Base-by-base conservation (phyloP, 495 filamentous ascomycete genomes). In the Beverwykella pulmonaria region DNA sequence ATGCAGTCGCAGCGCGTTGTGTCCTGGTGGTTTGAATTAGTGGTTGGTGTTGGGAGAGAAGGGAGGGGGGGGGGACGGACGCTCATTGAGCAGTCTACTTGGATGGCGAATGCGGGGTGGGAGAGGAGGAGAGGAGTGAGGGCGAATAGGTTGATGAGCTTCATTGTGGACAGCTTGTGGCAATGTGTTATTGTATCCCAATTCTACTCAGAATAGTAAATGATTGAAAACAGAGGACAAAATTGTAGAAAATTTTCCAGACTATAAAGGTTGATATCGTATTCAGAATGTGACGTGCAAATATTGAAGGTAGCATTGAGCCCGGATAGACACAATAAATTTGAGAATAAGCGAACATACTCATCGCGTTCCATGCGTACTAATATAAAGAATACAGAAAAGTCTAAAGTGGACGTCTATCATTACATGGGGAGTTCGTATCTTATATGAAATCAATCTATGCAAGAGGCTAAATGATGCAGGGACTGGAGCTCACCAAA, bases 1-100 rank as follows among this genome's bases (percentile, higher is more conserved):
- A 53, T 65, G 54, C 62, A 65, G 46, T 58, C 62, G 62, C 62
- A 65, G 27, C 26, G 62, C 8, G 62, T 65, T 14, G 53, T 58
- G 62, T 65, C 53, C 61, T 64, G 30, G 5, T n/a, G 30, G 19
- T 4, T 63, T 36, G 44, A 25, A 7, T 19, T n/a, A 39, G 15
- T 12, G 22, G 20, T 27, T 15, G 22, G 34, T 50, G 34, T 23
- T 26, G 20, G 49, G 26, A 30, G 22, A 30, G 5, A 17, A 34
- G 5, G 22, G 36, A 15, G 17, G 20, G 20, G 22, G 32, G 19
- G 17, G 6, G n/a, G 2, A 49, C 20, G 52, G 29, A 64, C 62
- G 10, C 23, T 30, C 62, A 65, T 65, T 26, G 62, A 58, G 62
- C 62, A 65, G 46, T 65, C 62, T 0, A 41, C 44, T 19, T 65